Evolutionary conservation across 2,329 filamentous ascomycete species (phyloP).

Genomic region (Hypomyces rosellus): DNA sequence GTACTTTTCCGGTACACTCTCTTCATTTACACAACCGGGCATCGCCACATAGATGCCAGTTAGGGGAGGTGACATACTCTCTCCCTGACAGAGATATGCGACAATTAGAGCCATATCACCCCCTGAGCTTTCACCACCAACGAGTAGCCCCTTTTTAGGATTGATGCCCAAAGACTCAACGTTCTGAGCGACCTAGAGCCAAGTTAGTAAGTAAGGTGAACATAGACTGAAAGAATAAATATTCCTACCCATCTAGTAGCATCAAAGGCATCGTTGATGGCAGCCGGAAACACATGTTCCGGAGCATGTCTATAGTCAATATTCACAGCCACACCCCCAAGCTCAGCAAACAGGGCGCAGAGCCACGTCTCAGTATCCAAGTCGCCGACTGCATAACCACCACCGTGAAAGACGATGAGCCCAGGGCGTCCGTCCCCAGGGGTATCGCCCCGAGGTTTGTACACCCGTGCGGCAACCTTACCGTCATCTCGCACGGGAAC

Average conservation of each 20-base stretch:
- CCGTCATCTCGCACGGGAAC: constrained; percentile 18
- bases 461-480: constrained; percentile 16
- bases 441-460: constrained; percentile 15
- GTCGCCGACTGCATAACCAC: constrained; percentile 22
- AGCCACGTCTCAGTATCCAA: constrained; percentile 19
- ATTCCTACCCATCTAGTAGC: constrained; percentile 19
- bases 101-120: constrained; percentile 22
- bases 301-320: constrained; percentile 22
- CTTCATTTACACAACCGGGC: constrained; percentile 16
- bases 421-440: constrained; percentile 14
- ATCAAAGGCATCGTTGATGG: constrained; percentile 23
- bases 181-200: constrained; percentile 9
- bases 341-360: constrained; percentile 19
- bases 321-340: constrained; percentile 21
- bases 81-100: constrained; percentile 17
- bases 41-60: constrained; percentile 23
- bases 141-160: constrained; percentile 18
- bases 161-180: constrained; percentile 18
- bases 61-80: constrained; percentile 16
- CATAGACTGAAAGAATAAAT: too few relatives aligned
- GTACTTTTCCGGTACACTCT: constrained; percentile 23
- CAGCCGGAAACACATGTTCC: constrained; percentile 23
- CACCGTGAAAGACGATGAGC: constrained; percentile 22
- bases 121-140: constrained; percentile 24
- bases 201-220: too few relatives aligned